phyloP scores from a whole-genome alignment of 176 grass and related monocot species.

The Bolboschoenus planiculmis region DNA sequence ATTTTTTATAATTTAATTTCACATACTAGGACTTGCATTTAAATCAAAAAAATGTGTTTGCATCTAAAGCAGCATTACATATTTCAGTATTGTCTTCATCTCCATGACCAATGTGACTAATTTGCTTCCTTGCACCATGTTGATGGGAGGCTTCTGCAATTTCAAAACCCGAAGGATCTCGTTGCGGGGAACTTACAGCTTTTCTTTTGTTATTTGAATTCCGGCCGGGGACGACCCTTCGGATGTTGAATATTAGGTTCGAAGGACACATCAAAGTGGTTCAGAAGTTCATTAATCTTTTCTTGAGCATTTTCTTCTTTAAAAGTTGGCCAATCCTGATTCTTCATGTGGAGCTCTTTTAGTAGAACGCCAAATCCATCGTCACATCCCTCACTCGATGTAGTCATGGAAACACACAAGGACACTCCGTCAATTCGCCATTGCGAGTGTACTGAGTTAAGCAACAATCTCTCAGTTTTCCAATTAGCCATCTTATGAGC shows the following conservation, averaged over 20 bases:
- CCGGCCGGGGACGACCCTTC: neutral
- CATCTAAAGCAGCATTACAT: too few relatives aligned
- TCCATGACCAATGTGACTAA: too few relatives aligned
- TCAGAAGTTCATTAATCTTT: neutral
- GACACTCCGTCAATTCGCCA: neutral
- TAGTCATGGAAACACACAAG: neutral
- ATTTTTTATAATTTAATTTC: too few relatives aligned
- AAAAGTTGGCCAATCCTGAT: neutral
- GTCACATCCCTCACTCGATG: neutral
- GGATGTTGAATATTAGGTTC: neutral
- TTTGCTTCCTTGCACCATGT: neutral
- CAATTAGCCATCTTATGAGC: neutral
- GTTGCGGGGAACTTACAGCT: neutral
- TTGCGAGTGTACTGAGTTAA: neutral
- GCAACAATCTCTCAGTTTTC: neutral
- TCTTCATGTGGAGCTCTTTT: neutral
- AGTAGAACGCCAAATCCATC: neutral
- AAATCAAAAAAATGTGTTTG: too few relatives aligned
- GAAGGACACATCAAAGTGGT: neutral
- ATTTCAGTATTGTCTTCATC: too few relatives aligned
- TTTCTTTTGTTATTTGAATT: neutral
- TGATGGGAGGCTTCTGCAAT: neutral
- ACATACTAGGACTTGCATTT: too few relatives aligned
- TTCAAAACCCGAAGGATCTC: neutral
- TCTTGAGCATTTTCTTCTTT: neutral